These are phyloP conservation scores for Effrenium voratum DNA, from an alignment of 73 alveolate genomes.

Conservation along the genomic window DNA sequence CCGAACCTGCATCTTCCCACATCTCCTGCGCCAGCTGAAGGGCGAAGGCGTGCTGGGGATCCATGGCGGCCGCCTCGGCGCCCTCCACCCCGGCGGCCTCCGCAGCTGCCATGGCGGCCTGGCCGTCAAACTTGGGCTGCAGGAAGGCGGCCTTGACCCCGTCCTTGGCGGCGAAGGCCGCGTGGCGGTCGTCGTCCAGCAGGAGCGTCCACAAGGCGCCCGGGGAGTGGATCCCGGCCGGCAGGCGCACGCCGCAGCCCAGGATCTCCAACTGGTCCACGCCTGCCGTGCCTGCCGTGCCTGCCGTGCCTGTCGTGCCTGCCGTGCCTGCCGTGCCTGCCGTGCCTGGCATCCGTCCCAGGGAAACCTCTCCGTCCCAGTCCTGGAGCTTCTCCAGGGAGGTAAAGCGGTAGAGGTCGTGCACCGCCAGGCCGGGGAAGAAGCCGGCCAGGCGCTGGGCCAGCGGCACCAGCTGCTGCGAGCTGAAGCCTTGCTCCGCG, in stretches of 20 bases:
- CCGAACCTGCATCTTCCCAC: background rate
- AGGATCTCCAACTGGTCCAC: background rate
- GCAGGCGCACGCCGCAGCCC: slow-evolving; percentile 58
- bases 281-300: too few relatives aligned
- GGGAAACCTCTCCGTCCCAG: slow-evolving; percentile 13
- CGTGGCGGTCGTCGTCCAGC: slow-evolving; percentile 20
- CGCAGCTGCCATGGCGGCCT: slow-evolving; percentile 19
- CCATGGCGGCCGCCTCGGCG: slow-evolving; percentile 32
- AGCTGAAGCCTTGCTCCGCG: background rate
- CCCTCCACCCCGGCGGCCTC: background rate
- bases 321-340: too few relatives aligned
- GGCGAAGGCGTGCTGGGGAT: slow-evolving; percentile 32
- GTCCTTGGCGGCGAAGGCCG: background rate
- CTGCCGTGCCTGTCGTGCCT: too few relatives aligned
- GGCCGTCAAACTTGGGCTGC: background rate
- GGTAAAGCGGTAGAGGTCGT: slow-evolving; percentile 52
- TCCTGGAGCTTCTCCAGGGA: background rate
- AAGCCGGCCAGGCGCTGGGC: background rate
- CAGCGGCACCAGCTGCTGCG: slow-evolving; percentile 19
- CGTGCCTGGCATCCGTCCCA: background rate
- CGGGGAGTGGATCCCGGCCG: slow-evolving; percentile 33
- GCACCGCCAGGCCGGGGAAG: slow-evolving; percentile 30
- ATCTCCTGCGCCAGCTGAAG: slow-evolving; percentile 27
- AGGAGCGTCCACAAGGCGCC: slow-evolving; percentile 43
- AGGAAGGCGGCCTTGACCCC: slow-evolving; percentile 32